Conservation (phyloP, 805 yeast species). For the Saccharomycopsis sp. region DNA sequence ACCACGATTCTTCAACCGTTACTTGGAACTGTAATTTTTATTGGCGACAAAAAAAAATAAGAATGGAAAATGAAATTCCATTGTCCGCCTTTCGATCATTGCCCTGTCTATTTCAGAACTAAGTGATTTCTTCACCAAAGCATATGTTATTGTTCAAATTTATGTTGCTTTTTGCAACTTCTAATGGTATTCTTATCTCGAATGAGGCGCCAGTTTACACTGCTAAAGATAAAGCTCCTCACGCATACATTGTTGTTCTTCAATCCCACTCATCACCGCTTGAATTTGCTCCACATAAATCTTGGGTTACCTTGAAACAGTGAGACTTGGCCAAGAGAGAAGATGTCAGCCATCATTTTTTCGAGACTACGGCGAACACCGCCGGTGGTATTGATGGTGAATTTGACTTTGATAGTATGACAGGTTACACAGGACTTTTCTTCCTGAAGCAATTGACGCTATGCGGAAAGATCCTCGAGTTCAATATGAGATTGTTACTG, state of each 20-base stretch:
- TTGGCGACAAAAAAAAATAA: too few species aligned
- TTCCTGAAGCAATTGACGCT: conserved; percentile 61
- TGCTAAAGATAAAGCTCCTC: conserved; percentile 2
- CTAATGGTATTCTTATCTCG: neutral
- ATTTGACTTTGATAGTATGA: conserved; percentile 35
- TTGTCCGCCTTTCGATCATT: too few species aligned
- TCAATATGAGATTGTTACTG: conserved; percentile 44
- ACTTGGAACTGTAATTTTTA: too few species aligned
- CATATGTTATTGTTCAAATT: too few species aligned
- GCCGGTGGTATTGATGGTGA: conserved; percentile 29
- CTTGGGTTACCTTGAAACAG: neutral
- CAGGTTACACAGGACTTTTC: conserved; percentile 84
- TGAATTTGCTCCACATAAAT: neutral
- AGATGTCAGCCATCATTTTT: neutral
- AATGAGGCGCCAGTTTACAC: neutral
- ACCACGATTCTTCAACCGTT: too few species aligned
- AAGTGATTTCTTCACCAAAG: too few species aligned
- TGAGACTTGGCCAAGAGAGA: neutral
- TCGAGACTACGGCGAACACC: neutral
- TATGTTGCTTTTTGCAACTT: too few species aligned
- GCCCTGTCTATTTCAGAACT: too few species aligned
- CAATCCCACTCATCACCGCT: neutral
- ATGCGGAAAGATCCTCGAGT: conserved; percentile 61
- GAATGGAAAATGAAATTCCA: too few species aligned
- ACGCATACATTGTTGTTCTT: conserved; percentile 14